Conservation (phyloP, 805 yeast genomes). For the Candida verbasci region DNA sequence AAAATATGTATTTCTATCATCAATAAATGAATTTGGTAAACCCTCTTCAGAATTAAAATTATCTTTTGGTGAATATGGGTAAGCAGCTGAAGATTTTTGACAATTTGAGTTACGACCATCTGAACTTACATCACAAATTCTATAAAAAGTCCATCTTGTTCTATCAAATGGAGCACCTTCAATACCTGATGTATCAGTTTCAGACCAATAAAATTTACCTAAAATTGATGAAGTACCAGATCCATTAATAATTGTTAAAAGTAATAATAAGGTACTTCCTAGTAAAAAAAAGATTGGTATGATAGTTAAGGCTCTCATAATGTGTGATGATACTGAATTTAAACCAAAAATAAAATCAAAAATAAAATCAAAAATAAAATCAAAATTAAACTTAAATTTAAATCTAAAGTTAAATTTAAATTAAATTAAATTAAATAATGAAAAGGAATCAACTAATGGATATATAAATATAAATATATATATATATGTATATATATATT, state of each 20-base stretch:
- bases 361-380: too few relatives aligned
- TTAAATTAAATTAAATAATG: too few relatives aligned
- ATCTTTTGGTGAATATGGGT: conserved; percentile 28
- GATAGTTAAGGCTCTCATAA: conserved; percentile 15
- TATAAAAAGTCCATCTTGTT: conserved; percentile 27
- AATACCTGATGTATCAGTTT: conserved; percentile 15
- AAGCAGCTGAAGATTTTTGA: conserved; percentile 18
- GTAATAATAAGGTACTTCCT: conserved; percentile 18
- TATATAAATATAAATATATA: too few relatives aligned
- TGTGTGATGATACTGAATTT: background rate
- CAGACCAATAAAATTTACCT: conserved; percentile 22
- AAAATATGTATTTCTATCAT: conserved; percentile 50
- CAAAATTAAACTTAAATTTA: too few relatives aligned
- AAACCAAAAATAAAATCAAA: background rate
- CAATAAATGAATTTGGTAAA: conserved; percentile 50
- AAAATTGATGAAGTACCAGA: conserved; percentile 16
- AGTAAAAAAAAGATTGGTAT: conserved; percentile 20
- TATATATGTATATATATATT: too few relatives aligned
- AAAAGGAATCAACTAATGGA: too few relatives aligned
- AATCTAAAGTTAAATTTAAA: too few relatives aligned
- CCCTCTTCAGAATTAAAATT: conserved; percentile 15
- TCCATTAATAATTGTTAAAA: conserved; percentile 27
- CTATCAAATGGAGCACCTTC: conserved; percentile 9
- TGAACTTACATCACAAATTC: conserved; percentile 17
- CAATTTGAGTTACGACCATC: conserved; percentile 17